Evolutionary conservation across 1,284 basidiomycete genomes (phyloP).

Genomic region (Ganoderma leucocontextum): DNA sequence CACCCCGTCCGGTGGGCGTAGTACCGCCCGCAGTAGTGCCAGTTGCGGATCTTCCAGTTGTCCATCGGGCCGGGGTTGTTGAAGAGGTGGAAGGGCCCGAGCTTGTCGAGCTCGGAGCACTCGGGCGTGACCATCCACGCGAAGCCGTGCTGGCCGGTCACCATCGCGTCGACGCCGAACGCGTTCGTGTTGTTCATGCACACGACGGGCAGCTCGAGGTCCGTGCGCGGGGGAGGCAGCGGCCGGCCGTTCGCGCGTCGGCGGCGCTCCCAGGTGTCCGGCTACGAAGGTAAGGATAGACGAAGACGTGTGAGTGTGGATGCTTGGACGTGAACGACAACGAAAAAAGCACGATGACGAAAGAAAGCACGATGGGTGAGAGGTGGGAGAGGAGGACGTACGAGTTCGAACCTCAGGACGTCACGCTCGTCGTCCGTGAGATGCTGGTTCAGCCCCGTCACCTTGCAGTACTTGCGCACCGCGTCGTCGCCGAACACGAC

Average conservation of each 20-base stretch:
- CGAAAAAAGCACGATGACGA: neutral
- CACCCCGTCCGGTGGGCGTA: slow-evolving; percentile 20
- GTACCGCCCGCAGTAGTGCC: slow-evolving; percentile 27
- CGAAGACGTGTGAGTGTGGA: neutral
- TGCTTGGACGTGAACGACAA: neutral
- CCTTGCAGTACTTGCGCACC: slow-evolving; percentile 10
- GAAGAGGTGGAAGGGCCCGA: slow-evolving; percentile 24
- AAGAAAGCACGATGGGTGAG: neutral
- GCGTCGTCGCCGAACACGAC: slow-evolving; percentile 13
- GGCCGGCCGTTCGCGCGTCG: neutral
- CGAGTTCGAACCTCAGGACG: slow-evolving; percentile 7
- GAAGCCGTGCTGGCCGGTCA: slow-evolving; percentile 18
- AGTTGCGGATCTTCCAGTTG: slow-evolving; percentile 9
- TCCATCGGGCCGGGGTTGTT: slow-evolving; percentile 14
- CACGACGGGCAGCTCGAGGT: slow-evolving; percentile 17
- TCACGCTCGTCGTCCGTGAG: slow-evolving; percentile 3
- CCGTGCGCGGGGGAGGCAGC: neutral
- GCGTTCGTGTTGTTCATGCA: slow-evolving; percentile 16
- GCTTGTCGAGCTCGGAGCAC: slow-evolving; percentile 7
- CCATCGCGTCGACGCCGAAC: slow-evolving; percentile 6
- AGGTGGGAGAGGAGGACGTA: neutral
- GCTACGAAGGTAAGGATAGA: neutral
- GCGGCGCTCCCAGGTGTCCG: slow-evolving; percentile 5
- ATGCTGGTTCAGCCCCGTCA: slow-evolving; percentile 2
- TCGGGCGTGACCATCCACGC: slow-evolving; percentile 21